These are phyloP conservation scores for Austroboletus festivus DNA, from an alignment of 768 basidiomycete genomes.

Conservation along the genomic window DNA sequence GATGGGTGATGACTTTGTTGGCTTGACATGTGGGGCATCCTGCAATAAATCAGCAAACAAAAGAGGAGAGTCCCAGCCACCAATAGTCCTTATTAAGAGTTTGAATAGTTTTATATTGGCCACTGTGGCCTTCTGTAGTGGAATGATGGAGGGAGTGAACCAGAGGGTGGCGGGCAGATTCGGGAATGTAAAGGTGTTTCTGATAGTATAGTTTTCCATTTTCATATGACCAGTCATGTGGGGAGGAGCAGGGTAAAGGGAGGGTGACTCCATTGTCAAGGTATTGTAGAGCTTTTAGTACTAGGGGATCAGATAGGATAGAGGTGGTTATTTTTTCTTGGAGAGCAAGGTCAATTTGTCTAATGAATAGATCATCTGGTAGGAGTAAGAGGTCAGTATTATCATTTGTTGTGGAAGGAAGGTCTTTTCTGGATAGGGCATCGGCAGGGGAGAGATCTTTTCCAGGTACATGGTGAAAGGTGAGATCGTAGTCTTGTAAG, in stretches of 20 bases:
- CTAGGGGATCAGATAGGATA: not conserved
- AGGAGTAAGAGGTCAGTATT: not conserved
- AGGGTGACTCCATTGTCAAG: too few relatives aligned
- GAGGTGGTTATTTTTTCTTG: not conserved
- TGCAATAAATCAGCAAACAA: not conserved
- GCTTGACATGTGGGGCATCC: not conserved
- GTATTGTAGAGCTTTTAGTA: not conserved
- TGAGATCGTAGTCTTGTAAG: not conserved
- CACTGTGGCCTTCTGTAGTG: too few relatives aligned
- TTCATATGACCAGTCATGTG: too few relatives aligned
- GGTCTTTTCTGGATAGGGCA: too few relatives aligned
- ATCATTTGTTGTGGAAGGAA: not conserved
- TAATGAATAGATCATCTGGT: too few relatives aligned
- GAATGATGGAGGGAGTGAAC: not conserved
- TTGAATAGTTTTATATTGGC: too few relatives aligned
- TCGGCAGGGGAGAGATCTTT: not conserved
- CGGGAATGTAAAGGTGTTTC: too few relatives aligned
- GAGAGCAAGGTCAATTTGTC: too few relatives aligned
- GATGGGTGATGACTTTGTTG: not conserved
- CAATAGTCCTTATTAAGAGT: too few relatives aligned
- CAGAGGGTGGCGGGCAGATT: too few relatives aligned
- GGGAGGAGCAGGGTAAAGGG: not conserved
- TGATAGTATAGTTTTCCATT: too few relatives aligned
- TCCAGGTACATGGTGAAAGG: not conserved
- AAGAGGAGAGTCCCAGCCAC: not conserved